phyloP scores from a whole-genome alignment of 1,139 yeast genomes.

The Magnusiomyces magnusii region DNA sequence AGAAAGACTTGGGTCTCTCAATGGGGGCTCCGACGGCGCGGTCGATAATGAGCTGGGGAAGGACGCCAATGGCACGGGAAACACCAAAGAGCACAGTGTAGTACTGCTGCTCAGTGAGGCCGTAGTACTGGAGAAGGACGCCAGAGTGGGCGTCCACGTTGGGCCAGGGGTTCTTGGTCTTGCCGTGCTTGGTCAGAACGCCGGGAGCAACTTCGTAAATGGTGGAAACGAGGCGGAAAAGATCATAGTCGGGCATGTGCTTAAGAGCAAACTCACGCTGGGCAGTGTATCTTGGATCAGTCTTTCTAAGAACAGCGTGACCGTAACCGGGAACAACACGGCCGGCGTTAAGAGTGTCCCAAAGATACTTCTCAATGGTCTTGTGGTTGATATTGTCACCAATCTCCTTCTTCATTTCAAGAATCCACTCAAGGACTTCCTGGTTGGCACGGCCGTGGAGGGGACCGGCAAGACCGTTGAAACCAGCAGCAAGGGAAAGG shows the following conservation, averaged over 20 bases:
- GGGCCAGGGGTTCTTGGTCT: conserved; percentile 59
- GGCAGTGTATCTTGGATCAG: conserved; percentile 97
- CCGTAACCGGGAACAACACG: conserved; percentile 99
- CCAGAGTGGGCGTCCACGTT: conserved; percentile 57
- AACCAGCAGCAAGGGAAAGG: conserved; percentile 90
- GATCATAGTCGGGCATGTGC: conserved; percentile 95
- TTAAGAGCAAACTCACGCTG: conserved; percentile 96
- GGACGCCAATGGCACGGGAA: conserved; percentile 50
- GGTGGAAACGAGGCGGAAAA: conserved; percentile 85
- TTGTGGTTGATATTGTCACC: conserved; percentile 70
- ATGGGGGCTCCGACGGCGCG: conserved; percentile 53
- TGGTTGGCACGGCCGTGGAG: conserved; percentile 98
- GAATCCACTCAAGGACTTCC: conserved; percentile 94
- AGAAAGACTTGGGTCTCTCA: conserved; percentile 53
- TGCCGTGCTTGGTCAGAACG: conserved; percentile 50
- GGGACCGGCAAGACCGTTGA: conserved; percentile 98
- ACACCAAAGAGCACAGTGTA: conserved; percentile 56
- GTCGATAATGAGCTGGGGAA: conserved; percentile 55
- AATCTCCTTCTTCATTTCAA: conserved; percentile 71
- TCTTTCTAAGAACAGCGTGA: conserved; percentile 94
- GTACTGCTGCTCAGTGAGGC: conserved; percentile 46
- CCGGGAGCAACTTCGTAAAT: conserved; percentile 46
- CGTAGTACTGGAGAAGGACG: conserved; percentile 51
- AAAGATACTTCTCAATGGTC: conserved; percentile 83
- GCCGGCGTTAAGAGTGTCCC: conserved; percentile 90